phyloP scores from a whole-genome alignment of 2,329 filamentous ascomycete species.

The Pseudocercospora crystallina region DNA sequence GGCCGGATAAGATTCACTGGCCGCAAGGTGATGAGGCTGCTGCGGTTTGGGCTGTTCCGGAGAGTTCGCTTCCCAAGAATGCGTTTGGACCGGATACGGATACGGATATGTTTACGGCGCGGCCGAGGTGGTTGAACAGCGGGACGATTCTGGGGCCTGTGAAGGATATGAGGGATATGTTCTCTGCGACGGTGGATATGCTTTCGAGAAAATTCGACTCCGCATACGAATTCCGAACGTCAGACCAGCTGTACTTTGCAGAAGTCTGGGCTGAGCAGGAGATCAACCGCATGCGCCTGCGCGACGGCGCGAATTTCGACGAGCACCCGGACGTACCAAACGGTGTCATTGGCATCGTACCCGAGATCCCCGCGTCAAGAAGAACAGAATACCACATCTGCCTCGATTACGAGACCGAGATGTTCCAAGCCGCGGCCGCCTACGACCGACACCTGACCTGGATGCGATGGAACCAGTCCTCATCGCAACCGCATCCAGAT shows the following conservation, averaged over 20 bases:
- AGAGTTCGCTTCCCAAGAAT: constrained; percentile 22
- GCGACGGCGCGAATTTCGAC: constrained; percentile 8
- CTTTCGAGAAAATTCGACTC: constrained; percentile 21
- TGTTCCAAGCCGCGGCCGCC: constrained; percentile 25
- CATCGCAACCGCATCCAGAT: constrained; percentile 7
- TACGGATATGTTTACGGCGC: constrained; percentile 37
- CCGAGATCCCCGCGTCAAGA: constrained; percentile 13
- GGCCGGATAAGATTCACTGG: constrained; percentile 34
- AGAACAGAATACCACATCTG: constrained; percentile 27
- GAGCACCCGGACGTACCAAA: constrained; percentile 4
- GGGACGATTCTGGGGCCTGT: constrained; percentile 47
- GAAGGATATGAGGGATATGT: constrained; percentile 28
- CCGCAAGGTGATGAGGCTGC: constrained; percentile 26
- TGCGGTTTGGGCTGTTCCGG: constrained; percentile 32
- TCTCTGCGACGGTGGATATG: constrained; percentile 38
- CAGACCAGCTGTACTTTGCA: constrained; percentile 50
- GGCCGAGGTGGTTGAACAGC: constrained; percentile 43
- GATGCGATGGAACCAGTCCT: constrained; percentile 27
- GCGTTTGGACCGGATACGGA: constrained; percentile 36
- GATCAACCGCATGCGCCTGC: constrained; percentile 34
- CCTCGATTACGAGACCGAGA: constrained; percentile 25
- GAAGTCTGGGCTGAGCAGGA: constrained; percentile 57
- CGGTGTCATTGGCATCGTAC: constrained; percentile 13
- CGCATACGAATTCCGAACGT: constrained; percentile 18
- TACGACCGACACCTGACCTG: constrained; percentile 23